Percentiles rank a stretch among this genome's conserved stretches.
Conservation (phyloP, 192 early-diverging fungal genomes). For the Kappamyces sp. region DNA sequence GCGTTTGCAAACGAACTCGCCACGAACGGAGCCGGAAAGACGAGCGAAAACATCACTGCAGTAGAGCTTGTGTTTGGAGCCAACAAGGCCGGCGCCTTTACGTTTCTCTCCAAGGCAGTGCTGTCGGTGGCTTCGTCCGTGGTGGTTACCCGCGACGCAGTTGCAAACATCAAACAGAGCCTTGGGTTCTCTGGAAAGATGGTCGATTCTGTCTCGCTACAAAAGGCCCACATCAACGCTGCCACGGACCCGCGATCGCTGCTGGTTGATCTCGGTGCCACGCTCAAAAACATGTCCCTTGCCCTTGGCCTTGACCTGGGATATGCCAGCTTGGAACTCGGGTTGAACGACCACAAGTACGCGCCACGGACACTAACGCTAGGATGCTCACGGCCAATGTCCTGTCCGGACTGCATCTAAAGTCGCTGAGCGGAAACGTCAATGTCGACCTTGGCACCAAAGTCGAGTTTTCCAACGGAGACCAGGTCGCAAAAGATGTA, state of each 20-base stretch:
- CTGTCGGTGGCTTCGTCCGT: neutral
- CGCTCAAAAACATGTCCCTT: constrained; percentile 1
- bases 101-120: constrained; percentile 4
- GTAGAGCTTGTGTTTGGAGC: constrained; percentile 20
- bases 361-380: neutral
- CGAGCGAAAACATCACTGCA: constrained; percentile 15
- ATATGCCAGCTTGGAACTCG: neutral
- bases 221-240: constrained; percentile 1
- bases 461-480: constrained; percentile 4
- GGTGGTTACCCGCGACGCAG: constrained; percentile 7
- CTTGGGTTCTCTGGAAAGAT: neutral
- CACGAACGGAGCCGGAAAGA: constrained; percentile 1
- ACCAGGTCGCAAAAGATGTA: neutral
- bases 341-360: constrained; percentile 9
- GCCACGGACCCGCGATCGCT: constrained; percentile 5
- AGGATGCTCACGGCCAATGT: constrained; percentile 3
- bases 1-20: constrained; percentile 17
- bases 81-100: constrained; percentile 19
- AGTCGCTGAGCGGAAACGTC: neutral
- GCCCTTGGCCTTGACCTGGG: constrained; percentile 6
- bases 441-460: constrained; percentile 6
- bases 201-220: neutral
- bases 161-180: neutral
- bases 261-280: constrained; percentile 3
- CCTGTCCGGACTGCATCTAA: neutral